Base-by-base conservation (phyloP, 208 protist species). In the Trypanosoma caninum region DNA sequence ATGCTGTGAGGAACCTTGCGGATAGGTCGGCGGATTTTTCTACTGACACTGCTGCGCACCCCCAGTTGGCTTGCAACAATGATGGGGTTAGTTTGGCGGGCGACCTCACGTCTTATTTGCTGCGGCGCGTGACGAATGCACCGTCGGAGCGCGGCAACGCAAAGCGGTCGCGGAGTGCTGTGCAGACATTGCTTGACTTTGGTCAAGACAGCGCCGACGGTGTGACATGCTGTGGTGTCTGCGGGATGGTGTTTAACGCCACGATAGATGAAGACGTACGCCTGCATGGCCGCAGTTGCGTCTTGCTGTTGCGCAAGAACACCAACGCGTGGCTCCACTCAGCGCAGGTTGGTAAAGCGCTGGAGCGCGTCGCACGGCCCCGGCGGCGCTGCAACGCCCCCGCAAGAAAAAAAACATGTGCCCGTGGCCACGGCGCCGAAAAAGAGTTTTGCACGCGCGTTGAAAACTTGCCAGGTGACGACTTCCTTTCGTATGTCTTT, bases 181-280 rank as follows among this genome's bases (percentile, higher is more conserved):
- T 71, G 22, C 87, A 93, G 59, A 88, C 80, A 23, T 83, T 64
- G 22, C 73, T 93, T 16, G 87, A 93, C 65, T 73, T 93, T 65
- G 83, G 87, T 0, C 83, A 89, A 67, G 27, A 22, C 54, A 72
- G 64, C n/a, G 38, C 37, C 2, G 65, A 59, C 23, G 80, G 51
- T 18, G 58, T 42, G 33, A 51, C 8, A 20, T 68, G 47, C 0
- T 93, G 87, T 52, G 33, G 67, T 6, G 53, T 33, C 10, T 93
- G 87, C 59, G 56, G 57, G 13, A 93, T 93, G 87, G 16, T 89
- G 8, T 93, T 76, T 60, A 82, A 74, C 31, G 33, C 46, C 16
- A 38, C 57, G 4, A 18, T 65, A 7, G 57, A 69, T 8, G 68
- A 66, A 13, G 86, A 93, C 37, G 62, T 72, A 13, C 59, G 57